Conservation (phyloP, 306 rosid species). For the Vigna reflexopilosa region DNA sequence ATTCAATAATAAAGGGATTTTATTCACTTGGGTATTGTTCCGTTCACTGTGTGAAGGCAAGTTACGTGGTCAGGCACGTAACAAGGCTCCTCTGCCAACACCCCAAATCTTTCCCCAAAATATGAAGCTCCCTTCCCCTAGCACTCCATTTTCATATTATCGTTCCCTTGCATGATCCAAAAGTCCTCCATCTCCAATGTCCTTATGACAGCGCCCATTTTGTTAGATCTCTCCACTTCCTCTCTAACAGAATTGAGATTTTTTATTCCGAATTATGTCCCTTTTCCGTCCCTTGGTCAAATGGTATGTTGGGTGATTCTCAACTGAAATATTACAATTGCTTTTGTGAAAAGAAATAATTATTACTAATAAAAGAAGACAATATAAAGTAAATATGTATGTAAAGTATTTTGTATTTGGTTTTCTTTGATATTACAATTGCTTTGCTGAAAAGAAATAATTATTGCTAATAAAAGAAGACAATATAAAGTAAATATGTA, state of each 20-base stretch:
- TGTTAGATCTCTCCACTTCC: background rate
- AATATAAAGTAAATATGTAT: constrained; percentile 28
- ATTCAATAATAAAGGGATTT: too few species aligned
- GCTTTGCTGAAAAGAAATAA: constrained; percentile 22
- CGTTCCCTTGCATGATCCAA: background rate
- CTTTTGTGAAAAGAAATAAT: constrained; percentile 23
- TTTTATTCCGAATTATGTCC: background rate
- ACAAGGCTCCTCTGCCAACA: background rate
- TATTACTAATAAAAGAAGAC: constrained; percentile 26
- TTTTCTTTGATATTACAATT: constrained; percentile 12
- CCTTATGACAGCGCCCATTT: background rate
- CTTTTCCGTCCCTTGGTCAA: background rate
- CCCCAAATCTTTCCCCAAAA: background rate
- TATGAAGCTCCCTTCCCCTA: background rate
- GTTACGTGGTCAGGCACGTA: too few species aligned
- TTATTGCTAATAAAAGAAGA: constrained; percentile 27
- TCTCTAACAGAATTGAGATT: background rate
- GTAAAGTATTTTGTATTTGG: constrained; percentile 15
- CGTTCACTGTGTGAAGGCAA: too few species aligned
- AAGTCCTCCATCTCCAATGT: background rate
- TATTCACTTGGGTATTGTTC: too few species aligned
- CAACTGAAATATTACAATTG: constrained; percentile 21
- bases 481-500: constrained; percentile 25
- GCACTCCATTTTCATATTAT: background rate
- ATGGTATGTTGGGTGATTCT: constrained; percentile 12